Evolutionary conservation across 2,329 filamentous ascomycete species (phyloP).

Genomic region (Aspergillus niger): DNA sequence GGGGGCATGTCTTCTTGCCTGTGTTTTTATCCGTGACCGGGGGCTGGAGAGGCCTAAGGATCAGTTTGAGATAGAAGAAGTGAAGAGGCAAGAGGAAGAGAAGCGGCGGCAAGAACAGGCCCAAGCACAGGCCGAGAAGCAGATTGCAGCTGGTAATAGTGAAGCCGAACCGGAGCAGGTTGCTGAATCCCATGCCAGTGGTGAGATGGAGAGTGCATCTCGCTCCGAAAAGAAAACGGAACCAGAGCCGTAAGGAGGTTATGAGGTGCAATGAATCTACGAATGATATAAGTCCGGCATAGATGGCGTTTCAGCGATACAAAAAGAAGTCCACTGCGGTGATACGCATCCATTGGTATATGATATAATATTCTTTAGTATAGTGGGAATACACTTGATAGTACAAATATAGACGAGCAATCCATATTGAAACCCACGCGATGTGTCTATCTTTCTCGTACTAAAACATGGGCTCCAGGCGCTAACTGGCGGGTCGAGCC

Average conservation of each 20-base stretch:
- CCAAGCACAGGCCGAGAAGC: slow-evolving; percentile 19
- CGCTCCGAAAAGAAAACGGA: neutral
- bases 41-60: slow-evolving; percentile 47
- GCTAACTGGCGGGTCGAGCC: slow-evolving; percentile 3
- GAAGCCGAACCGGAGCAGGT: neutral
- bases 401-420: too few relatives aligned
- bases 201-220: neutral
- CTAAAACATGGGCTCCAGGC: neutral
- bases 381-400: too few relatives aligned
- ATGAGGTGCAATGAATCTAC: neutral
- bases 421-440: too few relatives aligned
- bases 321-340: neutral
- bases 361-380: neutral
- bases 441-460: too few relatives aligned
- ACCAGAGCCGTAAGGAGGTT: neutral
- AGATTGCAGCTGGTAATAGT: neutral
- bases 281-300: neutral
- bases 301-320: neutral
- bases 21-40: slow-evolving; percentile 54
- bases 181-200: neutral
- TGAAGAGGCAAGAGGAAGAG: slow-evolving; percentile 16
- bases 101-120: slow-evolving; percentile 32
- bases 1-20: slow-evolving; percentile 53
- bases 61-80: slow-evolving; percentile 27
- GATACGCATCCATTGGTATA: neutral